These are phyloP conservation scores for Didymella lethalis DNA, from an alignment of 2,329 filamentous ascomycete species.

Conservation along the genomic window DNA sequence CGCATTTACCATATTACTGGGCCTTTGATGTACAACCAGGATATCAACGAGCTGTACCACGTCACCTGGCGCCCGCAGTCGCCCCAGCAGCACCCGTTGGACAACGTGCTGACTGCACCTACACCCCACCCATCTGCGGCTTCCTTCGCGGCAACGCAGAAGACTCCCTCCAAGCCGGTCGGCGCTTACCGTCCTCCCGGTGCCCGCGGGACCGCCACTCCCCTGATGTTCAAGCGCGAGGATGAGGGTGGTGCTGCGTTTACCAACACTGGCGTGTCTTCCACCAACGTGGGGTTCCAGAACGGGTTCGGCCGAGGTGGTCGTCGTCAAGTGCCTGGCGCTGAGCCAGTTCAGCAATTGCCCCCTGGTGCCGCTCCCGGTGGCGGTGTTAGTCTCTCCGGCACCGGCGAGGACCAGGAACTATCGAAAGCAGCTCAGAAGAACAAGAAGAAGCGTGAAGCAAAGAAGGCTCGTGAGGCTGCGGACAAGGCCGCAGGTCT, in stretches of 20 bases:
- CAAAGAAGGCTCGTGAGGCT: conserved; percentile 86
- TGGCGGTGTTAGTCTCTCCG: conserved; percentile 70
- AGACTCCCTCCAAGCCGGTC: conserved; percentile 96
- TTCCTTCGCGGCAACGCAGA: conserved; percentile 82
- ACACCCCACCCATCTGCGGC: conserved; percentile 82
- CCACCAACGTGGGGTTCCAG: conserved; percentile 60
- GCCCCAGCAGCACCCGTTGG: conserved; percentile 65
- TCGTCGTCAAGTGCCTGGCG: conserved; percentile 84
- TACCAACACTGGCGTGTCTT: conserved; percentile 77
- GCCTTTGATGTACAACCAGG: conserved; percentile 90
- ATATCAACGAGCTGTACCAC: conserved; percentile 93
- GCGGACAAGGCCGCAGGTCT: conserved; percentile 61
- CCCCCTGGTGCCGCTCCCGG: conserved; percentile 74
- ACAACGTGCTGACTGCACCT: conserved; percentile 79
- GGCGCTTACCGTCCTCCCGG: conserved; percentile 96
- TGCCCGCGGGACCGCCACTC: conserved; percentile 86
- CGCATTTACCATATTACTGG: conserved; percentile 94
- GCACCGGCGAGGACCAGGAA: conserved; percentile 71
- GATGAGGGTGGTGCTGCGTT: conserved; percentile 94
- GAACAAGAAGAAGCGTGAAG: conserved; percentile 98
- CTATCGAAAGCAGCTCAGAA: conserved; percentile 86
- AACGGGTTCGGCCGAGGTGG: conserved; percentile 82
- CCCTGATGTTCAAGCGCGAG: conserved; percentile 95
- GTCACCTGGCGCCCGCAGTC: conserved; percentile 83
- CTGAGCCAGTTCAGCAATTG: conserved; percentile 72